Evolutionary conservation across 1,284 basidiomycete genomes (phyloP), one percentile per base, ranked within the genome.

Genomic region (Hemileia vastatrix): DNA sequence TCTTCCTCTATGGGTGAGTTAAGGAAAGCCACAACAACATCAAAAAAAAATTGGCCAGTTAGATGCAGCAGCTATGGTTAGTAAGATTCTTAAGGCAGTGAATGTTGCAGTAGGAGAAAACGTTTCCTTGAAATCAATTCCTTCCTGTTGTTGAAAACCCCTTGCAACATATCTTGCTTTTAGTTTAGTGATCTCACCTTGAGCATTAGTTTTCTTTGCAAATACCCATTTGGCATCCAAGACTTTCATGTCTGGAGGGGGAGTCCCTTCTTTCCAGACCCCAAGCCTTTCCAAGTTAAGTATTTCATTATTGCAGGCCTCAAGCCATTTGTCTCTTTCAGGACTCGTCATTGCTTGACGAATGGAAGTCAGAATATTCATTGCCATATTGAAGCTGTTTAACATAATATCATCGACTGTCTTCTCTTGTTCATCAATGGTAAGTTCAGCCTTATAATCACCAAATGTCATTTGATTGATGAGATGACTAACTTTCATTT

Each of bases 1-100:
- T 52, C 50, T n/a, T 52, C 50, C 27, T 52, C 50, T 31, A 52
- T 52, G 18, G 50, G 50, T 3, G 50, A 52, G 27, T 52, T 52
- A 9, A 52, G 6, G n/a, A 31, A 52, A 4, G 49, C 49, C 9
- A 8, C 40, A 43, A 8, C 40, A 43, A 43, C n/a, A 43, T 43
- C 40, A 43, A 43, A 52, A 19, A 52, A 31, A n/a, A 24, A 52
- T n/a, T n/a, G 50, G 23, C 50, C 23, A 52, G 6, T 52, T 52
- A 43, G n/a, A n/a, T n/a, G 27, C 50, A 11, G 27, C 50, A 2
- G 50, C 50, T 11, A 32, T 18, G 8, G 50, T 52, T 6, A 52
- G 23, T 2, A 52, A 32, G 4, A 52, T 18, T 8, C 23, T 8
- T n/a, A 52, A 24, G 24, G 50, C 6, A 6, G 47, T 21, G 21